Base-by-base conservation (phyloP, 2,329 filamentous ascomycete genomes). In the Pezicula carpinea region DNA sequence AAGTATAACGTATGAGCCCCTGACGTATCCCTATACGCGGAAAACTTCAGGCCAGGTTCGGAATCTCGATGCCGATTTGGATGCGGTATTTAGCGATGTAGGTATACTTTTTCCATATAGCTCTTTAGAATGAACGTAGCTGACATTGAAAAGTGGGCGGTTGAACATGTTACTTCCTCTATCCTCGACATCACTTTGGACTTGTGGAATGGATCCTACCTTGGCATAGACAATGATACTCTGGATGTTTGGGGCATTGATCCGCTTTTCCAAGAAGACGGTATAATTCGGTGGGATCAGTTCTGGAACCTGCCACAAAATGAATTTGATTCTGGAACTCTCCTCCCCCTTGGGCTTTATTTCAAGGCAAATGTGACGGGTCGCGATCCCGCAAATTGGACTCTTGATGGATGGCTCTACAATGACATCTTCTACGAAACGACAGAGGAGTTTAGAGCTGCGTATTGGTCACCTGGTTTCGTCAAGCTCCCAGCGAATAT, bases 381-480 rank as follows among this genome's bases (percentile, higher is more conserved):
- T 0, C 67, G 73, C 5, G 71, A 80, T 49, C 69, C 73, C 7
- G 64, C 66, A 13, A 63, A 72, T 31, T 82, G 79, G 78, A 64
- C 58, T 13, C 57, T 77, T 0, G 64, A 69, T 15, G 73, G 72
- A 2, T 80, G 76, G 74, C 70, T 76, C 14, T 80, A 79, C 55
- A 72, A 77, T 47, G 70, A 71, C 38, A 59, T 74, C n/a, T 74
- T 74, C 50, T 82, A 80, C 54, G 58, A 67, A 26, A 71, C 71
- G 4, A 73, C 71, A 1, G 66, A 76, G 15, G 68, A 66, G 4
- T 74, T 79, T 58, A 62, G 72, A 29, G 53, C 46, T 0, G 74
- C 74, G 2, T 72, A 69, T 54, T 68, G 62, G 46, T 60, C 61
- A 18, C 62, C 65, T 3, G 64, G 60, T 4, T 76, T 79, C 50